Evolutionary conservation across 192 early-diverging fungal species (phyloP).

Genomic region (Jimgerdemannia flammicorona): DNA sequence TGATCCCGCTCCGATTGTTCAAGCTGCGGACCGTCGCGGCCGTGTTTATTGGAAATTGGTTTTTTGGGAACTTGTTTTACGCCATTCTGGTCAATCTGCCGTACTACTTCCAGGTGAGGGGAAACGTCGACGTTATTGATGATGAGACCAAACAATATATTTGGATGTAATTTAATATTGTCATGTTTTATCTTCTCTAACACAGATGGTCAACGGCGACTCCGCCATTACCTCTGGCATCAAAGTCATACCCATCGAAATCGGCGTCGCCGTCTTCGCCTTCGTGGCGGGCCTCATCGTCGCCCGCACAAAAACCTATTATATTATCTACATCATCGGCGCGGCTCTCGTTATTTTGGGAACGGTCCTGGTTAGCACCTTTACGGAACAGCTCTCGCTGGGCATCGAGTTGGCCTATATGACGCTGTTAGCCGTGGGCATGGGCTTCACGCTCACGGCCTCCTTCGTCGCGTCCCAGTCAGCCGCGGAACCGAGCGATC

Average conservation of each 20-base stretch:
- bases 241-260: constrained; percentile 33
- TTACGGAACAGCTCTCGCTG: constrained; percentile 36
- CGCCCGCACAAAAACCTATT: constrained; percentile 14
- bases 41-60: constrained; percentile 28
- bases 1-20: constrained; percentile 58
- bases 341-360: constrained; percentile 59
- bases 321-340: constrained; percentile 45
- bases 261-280: constrained; percentile 19
- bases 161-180: neutral
- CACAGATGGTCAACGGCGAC: constrained; percentile 61
- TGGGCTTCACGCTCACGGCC: constrained; percentile 27
- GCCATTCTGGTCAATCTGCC: constrained; percentile 13
- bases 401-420: constrained; percentile 25
- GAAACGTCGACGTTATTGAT: neutral
- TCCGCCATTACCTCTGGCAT: constrained; percentile 38
- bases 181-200: neutral
- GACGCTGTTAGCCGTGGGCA: constrained; percentile 20
- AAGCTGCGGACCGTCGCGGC: constrained; percentile 38
- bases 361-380: constrained; percentile 56
- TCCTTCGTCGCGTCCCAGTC: constrained; percentile 30
- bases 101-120: constrained; percentile 13
- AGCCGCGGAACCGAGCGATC: constrained; percentile 19
- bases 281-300: constrained; percentile 19
- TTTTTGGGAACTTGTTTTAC: constrained; percentile 31
- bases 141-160: neutral